Conservation (phyloP, 2,329 filamentous ascomycete genomes). For the Gliomastix tumulicola region DNA sequence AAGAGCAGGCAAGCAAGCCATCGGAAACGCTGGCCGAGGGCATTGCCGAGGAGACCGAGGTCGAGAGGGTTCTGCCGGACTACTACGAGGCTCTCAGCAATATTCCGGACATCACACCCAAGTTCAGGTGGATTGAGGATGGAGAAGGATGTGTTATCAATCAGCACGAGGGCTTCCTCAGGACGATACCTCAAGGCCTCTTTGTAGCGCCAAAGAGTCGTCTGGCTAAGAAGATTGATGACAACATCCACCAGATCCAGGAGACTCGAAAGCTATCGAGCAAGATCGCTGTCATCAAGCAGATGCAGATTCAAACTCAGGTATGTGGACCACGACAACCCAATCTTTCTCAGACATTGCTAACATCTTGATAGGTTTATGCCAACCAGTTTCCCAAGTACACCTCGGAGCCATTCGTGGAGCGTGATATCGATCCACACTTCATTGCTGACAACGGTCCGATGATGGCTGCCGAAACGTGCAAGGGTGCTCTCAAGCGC, state of each 20-base stretch:
- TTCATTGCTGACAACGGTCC: constrained; percentile 85
- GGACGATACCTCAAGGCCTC: constrained; percentile 64
- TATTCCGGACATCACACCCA: constrained; percentile 75
- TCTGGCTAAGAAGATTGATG: constrained; percentile 73
- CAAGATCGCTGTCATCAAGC: constrained; percentile 96
- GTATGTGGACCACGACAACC: constrained; percentile 34
- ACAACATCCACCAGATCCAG: constrained; percentile 91
- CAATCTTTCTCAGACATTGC: not conserved
- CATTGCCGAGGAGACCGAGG: constrained; percentile 85
- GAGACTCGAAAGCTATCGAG: constrained; percentile 93
- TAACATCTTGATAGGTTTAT: constrained; percentile 60
- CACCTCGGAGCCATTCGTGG: constrained; percentile 80
- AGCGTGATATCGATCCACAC: constrained; percentile 80
- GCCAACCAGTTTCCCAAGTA: constrained; percentile 98
- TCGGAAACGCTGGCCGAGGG: constrained; percentile 84
- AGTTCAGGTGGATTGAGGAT: constrained; percentile 84
- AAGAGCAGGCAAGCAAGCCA: constrained; percentile 37
- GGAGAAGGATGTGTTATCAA: constrained; percentile 83
- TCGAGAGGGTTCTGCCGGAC: constrained; percentile 79
- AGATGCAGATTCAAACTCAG: constrained; percentile 98
- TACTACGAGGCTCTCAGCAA: constrained; percentile 87
- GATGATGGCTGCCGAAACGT: constrained; percentile 77
- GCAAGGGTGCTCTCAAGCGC: constrained; percentile 77
- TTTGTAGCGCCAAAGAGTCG: constrained; percentile 71
- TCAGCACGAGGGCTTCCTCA: constrained; percentile 77